A percentile compares a stretch with the other conserved stretches of the same genome.
phyloP scores from a whole-genome alignment of 306 rosid genomes.

The Trifolium repens region DNA sequence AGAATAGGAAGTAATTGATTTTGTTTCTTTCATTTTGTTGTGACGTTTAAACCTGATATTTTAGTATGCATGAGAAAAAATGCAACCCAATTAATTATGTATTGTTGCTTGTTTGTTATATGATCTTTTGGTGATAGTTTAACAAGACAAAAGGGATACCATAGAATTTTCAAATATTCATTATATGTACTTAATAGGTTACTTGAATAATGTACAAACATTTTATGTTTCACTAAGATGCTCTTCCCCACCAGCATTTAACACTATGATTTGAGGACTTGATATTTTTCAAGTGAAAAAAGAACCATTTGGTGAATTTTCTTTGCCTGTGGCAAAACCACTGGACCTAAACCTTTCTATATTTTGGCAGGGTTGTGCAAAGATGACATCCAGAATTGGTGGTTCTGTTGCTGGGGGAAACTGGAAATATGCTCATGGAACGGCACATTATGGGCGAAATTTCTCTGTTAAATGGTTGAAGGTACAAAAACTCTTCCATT shows the following conservation, averaged over 20 bases:
- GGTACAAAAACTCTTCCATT: slow-evolving; percentile 51
- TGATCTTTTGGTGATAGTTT: slow-evolving; percentile 31
- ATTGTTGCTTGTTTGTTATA: slow-evolving; percentile 31
- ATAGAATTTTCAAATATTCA: slow-evolving; percentile 31
- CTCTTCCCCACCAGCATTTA: not conserved
- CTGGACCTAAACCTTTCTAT: slow-evolving; percentile 36
- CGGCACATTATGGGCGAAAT: slow-evolving; percentile 98
- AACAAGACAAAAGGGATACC: slow-evolving; percentile 4
- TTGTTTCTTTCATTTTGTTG: slow-evolving; percentile 25
- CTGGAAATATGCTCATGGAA: slow-evolving; percentile 99
- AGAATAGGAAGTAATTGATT: not conserved
- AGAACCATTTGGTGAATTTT: not conserved
- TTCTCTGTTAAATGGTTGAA: slow-evolving; percentile 96
- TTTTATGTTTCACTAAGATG: slow-evolving; percentile 16
- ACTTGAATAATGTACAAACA: slow-evolving; percentile 6
- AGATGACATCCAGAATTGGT: slow-evolving; percentile 98
- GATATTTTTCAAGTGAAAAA: too few relatives aligned
- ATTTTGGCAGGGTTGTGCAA: slow-evolving; percentile 90
- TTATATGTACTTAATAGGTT: slow-evolving; percentile 2
- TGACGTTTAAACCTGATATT: slow-evolving; percentile 9
- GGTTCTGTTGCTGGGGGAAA: slow-evolving; percentile 97
- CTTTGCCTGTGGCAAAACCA: slow-evolving; percentile 23
- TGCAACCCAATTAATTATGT: slow-evolving; percentile 27
- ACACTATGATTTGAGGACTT: too few relatives aligned
- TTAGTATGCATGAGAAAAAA: slow-evolving; percentile 15